phyloP scores from a whole-genome alignment of 495 filamentous ascomycete genomes.

The Neurospora sp. region DNA sequence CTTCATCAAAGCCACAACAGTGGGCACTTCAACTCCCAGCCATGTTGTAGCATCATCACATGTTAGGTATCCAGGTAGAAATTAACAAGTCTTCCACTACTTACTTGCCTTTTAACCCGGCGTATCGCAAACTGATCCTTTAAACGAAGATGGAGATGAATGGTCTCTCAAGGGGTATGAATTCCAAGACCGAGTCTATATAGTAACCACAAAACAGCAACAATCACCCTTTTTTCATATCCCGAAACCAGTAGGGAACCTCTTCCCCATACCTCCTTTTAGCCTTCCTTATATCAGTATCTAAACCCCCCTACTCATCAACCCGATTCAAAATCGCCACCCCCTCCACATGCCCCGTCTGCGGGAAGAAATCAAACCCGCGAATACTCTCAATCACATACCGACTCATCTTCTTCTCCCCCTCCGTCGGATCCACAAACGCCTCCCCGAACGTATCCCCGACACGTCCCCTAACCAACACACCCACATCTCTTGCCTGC shows the following conservation, averaged over 20 bases:
- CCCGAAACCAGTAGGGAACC: background rate
- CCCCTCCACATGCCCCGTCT: slow-evolving; percentile 93
- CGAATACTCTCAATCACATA: slow-evolving; percentile 88
- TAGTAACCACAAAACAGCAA: background rate
- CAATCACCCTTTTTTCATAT: background rate
- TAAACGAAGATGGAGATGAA: background rate
- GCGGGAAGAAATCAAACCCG: slow-evolving; percentile 97
- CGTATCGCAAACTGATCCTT: background rate
- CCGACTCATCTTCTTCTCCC: slow-evolving; percentile 37
- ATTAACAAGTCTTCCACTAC: too few relatives aligned
- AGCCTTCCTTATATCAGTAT: background rate
- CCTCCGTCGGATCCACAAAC: slow-evolving; percentile 13
- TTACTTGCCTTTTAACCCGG: too few relatives aligned
- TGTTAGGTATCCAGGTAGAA: too few relatives aligned
- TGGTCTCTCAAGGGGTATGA: background rate
- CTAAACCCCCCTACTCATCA: slow-evolving; percentile 16
- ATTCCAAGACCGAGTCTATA: background rate
- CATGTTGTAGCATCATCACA: too few relatives aligned
- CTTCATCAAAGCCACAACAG: too few relatives aligned
- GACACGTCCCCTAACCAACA: slow-evolving; percentile 56
- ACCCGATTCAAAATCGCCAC: slow-evolving; percentile 67
- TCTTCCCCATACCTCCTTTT: background rate
- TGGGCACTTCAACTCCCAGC: too few relatives aligned
- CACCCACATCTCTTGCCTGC: slow-evolving; percentile 84
- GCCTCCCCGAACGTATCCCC: slow-evolving; percentile 11